Evolutionary conservation across 2,329 filamentous ascomycete genomes (phyloP), one percentile per base, ranked within the genome.

Genomic region (Verticillium nonalfalfae): DNA sequence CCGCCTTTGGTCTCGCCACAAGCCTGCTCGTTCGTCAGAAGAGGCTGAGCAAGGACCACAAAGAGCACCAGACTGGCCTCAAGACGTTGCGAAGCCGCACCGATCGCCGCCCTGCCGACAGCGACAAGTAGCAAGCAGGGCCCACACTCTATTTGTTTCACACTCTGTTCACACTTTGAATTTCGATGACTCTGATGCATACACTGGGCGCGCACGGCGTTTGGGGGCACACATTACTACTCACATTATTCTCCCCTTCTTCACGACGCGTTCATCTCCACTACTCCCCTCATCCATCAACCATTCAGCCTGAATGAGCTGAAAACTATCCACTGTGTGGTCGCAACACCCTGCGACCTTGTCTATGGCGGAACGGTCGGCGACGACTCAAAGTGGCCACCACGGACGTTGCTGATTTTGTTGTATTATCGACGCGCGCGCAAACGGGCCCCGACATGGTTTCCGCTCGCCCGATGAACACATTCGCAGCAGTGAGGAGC

Each of bases 61-160:
- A 78, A 39, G 83, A 85, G 71, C 79, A 85, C 68, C 83, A 84
- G 76, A 87, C 85, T 1, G 85, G 85, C 0, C 68, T 87, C 61
- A 72, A 79, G 63, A 74, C 75, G 6, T 69, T 79, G 57, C 59
- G 65, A 54, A 73, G 68, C 54, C 62, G 64, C 18, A 58, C 61
- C 5, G 63, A 60, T n/a, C 39, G 39, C 7, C 7, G 15, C 14
- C 45, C 45, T 3, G n/a, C 9, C 18, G 26, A 52, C 18, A 52
- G 6, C 7, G n/a, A 45, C 18, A 18, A 52, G 45, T 52, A 52
- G 45, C 45, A 18, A 9, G 11, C 18, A 18, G 7, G 45, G 45
- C 18, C 10, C n/a, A 52, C 7, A n/a, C 9, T 4, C 26, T 31
- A 31, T 31, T 31, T 31, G 26, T 31, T 31, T 31, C 26, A 31